Evolutionary conservation across 148 eudicot genomes (phyloP), one percentile per base, ranked within the genome.

Genomic region (Rhododendron ovatum): DNA sequence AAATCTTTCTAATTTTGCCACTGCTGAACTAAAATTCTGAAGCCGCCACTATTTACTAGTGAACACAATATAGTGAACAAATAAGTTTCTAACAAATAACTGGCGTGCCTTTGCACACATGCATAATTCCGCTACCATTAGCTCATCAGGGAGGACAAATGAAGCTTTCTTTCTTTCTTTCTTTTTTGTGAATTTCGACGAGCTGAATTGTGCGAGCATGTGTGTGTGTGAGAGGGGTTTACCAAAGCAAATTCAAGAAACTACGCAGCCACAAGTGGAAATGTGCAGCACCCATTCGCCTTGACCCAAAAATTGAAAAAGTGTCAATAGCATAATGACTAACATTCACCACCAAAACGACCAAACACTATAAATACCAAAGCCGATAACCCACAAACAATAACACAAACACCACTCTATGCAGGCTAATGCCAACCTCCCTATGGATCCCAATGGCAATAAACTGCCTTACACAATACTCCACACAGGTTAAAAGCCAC

Each of bases 401-500:
- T 43, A 39, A 35, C 78, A 48, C 24, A 45, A 28, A 69, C 28
- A 71, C 11, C 84, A 67, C 39, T 83, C 82, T 18, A 55, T 53
- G 75, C 55, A 76, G 2, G 59, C 85, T 1, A 26, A 67, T 45
- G 12, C 76, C 77, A 41, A 47, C 43, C 69, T 55, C 45, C 73
- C 30, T 41, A 57, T 24, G 2, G 59, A 57, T 28, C 76, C 37
- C 48, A n/a, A 35, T 15, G 17, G 45, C 63, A 2, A 81, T 13
- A 86, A 50, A 73, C 88, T 75, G 17, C 67, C 55, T 55, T 7
- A 17, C 30, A 41, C 18, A 55, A 82, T 78, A 39, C 88, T 50
- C 81, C 45, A 82, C 51, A 37, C 45, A n/a, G n/a, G 55, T 55
- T 8, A 47, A 86, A 73, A 73, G 85, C 80, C 86, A 50, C 22